Base-by-base conservation (phyloP, 106 monocot genomes). In the Chionographis japonica region DNA sequence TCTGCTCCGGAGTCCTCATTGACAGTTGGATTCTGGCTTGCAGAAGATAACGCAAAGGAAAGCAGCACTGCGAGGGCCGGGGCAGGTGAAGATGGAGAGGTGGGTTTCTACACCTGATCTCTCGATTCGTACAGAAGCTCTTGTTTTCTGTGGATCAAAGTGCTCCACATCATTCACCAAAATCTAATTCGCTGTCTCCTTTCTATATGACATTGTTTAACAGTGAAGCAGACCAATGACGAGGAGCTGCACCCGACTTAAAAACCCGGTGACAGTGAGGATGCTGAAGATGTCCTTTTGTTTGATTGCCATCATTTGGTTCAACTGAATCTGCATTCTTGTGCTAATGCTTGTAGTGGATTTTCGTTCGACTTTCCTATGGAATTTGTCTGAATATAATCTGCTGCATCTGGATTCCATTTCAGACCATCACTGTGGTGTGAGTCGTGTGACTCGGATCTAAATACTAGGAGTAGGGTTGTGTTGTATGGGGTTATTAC, bases 81-180 rank as follows among this genome's bases (percentile, higher is more conserved):
- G 10, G 69, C 40, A 54, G 73, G 15, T 17, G 73, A 73, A 41
- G 73, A 73, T 35, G 73, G 54, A 40, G 41, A 69, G 61, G 72
- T 62, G 56, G 57, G 55, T 59, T 67, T 16, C 8, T 38, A 38
- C 40, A 27, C 27, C 27, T 27, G 27, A 27, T 27, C 27, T 27
- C 27, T 27, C 27, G 27, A 27, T 27, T 27, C 27, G 27, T 27
- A 27, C 27, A 27, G 27, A 27, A 27, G 27, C 27, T 27, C 27
- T 27, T 27, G 27, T 27, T 27, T 27, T 27, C 27, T 27, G 27
- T 27, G 27, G 27, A 27, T 27, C 27, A 27, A 27, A 27, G 27
- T 27, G 27, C 27, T 27, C 27, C 0, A 27, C 27, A 27, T 27
- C 27, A 27, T 27, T 27, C 27, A 27, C 27, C 27, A 27, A 27